Conservation (phyloP, 352 stramenopile species). For the Thraustochytrium striatum region DNA sequence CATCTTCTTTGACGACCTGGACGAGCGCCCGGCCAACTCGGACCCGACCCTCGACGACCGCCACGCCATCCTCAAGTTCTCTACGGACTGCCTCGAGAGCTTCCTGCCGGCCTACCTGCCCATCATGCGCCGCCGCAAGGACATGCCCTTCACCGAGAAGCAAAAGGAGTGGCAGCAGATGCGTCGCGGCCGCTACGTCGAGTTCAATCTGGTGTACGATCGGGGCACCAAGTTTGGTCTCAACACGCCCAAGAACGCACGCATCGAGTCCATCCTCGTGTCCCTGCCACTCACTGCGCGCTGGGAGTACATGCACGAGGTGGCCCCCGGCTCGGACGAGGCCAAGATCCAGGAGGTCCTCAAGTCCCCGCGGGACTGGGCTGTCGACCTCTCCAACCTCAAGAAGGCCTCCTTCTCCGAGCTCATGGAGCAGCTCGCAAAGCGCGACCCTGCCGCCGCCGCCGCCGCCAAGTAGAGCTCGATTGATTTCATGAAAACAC, state of each 20-base stretch:
- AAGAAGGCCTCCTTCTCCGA: conserved; percentile 12
- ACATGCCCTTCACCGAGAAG: conserved; percentile 87
- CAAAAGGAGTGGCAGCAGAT: conserved; percentile 98
- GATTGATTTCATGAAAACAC: too few species aligned
- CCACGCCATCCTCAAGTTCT: conserved; percentile 57
- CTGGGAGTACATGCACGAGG: conserved; percentile 90
- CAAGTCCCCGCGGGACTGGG: conserved; percentile 87
- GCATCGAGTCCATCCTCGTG: conserved; percentile 98
- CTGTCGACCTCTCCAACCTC: conserved; percentile 21
- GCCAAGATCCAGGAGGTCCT: conserved; percentile 86
- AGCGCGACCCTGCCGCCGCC: too few species aligned
- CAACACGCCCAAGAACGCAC: conserved; percentile 81
- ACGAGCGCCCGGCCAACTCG: conserved; percentile 61
- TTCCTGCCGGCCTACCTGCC: conserved; percentile 84
- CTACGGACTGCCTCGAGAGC: conserved; percentile 59
- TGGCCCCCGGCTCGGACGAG: conserved; percentile 78
- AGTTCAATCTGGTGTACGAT: conserved; percentile 99
- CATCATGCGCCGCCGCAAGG: conserved; percentile 89
- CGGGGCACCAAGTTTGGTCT: conserved; percentile 96
- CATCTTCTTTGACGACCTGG: conserved; percentile 98
- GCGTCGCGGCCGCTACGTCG: conserved; percentile 89
- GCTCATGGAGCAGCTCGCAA: conserved; percentile 26
- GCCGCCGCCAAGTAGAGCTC: too few species aligned
- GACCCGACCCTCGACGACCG: neutral
- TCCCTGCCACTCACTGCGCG: conserved; percentile 90